Base-by-base conservation (phyloP, 352 stramenopile species). In the Pythium periplocum region DNA sequence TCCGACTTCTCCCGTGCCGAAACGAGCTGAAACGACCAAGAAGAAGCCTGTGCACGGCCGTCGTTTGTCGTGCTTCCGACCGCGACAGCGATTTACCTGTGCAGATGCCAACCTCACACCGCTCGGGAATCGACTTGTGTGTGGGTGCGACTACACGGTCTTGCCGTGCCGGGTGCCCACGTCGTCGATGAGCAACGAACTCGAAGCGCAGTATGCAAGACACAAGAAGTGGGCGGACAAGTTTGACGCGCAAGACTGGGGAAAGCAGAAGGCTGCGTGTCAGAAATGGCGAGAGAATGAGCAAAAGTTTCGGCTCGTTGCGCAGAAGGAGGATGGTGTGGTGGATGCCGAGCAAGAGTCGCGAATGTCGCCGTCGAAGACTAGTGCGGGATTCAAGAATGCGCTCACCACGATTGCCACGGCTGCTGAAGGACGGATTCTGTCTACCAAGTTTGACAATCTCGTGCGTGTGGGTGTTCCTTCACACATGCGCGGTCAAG, bases 281-380 rank as follows among this genome's bases (percentile, higher is more conserved):
- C 76, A 87, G 51, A 86, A 86, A 59, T 87, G 79, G 79, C 73
- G 73, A 43, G 76, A 86, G 46, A 77, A 87, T 49, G 76, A 90
- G 53, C 69, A 80, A 42, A 72, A 71, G 34, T 75, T 84, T 45
- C 44, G 51, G n/a, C 44, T 64, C n/a, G 63, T 62, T 39, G 31
- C 41, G 8, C 37, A 57, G 31, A 35, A 26, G 35, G 6, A 33
- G 1, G 12, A 42, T 2, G 4, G 41, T 26, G 26, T 17, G 3
- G 31, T 33, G 26, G 31, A 34, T 0, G 57, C 59, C 5, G 47
- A 64, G 4, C 48, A 51, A 5, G 57, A 47, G 11, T 39, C 40
- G 11, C 68, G 56, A 31, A 61, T 64, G 32, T 62, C 61, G 47
- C 48, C 68, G 6, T 50, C 61, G 4, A 73, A 76, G 36, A 58